Conservation (phyloP, 2,329 filamentous ascomycete genomes). For the Uncinocarpus reesii region DNA sequence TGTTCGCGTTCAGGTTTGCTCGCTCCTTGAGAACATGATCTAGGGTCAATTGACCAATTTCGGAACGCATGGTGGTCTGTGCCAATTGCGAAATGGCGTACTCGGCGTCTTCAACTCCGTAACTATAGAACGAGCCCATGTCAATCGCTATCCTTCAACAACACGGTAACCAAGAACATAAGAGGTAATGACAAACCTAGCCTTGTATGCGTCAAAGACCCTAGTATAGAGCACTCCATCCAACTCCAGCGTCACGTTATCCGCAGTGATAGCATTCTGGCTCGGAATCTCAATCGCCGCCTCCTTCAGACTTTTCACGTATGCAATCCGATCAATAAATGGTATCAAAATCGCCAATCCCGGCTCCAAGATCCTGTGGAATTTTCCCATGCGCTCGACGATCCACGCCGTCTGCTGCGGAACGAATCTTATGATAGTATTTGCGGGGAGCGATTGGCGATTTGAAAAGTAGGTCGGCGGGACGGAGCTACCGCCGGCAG, state of each 20-base stretch:
- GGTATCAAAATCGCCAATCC: conserved; percentile 82
- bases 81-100: conserved; percentile 97
- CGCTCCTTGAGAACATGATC: conserved; percentile 98
- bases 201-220: conserved; percentile 97
- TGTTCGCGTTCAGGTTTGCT: conserved; percentile 90
- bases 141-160: not conserved
- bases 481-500: conserved; percentile 18
- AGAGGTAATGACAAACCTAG: conserved; percentile 51
- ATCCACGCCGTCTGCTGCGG: conserved; percentile 99
- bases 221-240: conserved; percentile 93
- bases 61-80: conserved; percentile 96
- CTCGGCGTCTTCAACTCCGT: conserved; percentile 95
- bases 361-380: conserved; percentile 83
- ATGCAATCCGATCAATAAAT: conserved; percentile 89
- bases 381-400: conserved; percentile 98
- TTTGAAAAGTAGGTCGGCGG: conserved; percentile 70
- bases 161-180: not conserved
- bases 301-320: conserved; percentile 96
- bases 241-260: conserved; percentile 93
- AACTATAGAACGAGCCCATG: conserved; percentile 44
- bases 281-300: conserved; percentile 92
- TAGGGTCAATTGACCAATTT: conserved; percentile 91
- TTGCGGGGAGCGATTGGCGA: conserved; percentile 62
- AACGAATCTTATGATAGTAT: conserved; percentile 91
- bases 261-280: conserved; percentile 94